Percentiles rank a stretch among this genome's conserved stretches.
Evolutionary conservation across 352 stramenopile species (phyloP).

Genomic region (Phytophthora cactorum): DNA sequence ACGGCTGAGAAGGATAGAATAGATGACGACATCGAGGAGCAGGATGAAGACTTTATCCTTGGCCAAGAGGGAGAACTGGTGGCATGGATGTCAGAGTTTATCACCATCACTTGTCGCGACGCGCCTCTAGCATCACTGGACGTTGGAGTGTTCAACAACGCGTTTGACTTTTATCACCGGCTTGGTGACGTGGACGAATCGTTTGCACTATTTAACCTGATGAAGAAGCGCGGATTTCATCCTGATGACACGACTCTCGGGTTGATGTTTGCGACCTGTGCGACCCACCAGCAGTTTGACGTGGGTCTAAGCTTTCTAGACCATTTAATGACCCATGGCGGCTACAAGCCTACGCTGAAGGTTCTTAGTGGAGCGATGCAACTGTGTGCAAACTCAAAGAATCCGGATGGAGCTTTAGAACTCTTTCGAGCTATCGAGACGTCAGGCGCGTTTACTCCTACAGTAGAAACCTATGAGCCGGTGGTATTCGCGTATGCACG

Average conservation of each 20-base stretch:
- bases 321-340: conserved; percentile 52
- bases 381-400: conserved; percentile 52
- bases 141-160: conserved; percentile 66
- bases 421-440: conserved; percentile 57
- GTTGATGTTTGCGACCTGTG: conserved; percentile 66
- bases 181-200: conserved; percentile 51
- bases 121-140: conserved; percentile 44
- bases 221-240: conserved; percentile 51
- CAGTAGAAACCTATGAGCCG: conserved; percentile 47
- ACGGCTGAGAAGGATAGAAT: background rate
- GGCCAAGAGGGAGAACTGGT: conserved; percentile 28
- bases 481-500: conserved; percentile 62
- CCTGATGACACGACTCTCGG: conserved; percentile 57
- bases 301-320: conserved; percentile 70
- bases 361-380: conserved; percentile 62
- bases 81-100: conserved; percentile 39
- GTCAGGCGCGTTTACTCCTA: conserved; percentile 42
- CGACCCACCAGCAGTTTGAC: conserved; percentile 46
- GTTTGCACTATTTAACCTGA: conserved; percentile 68
- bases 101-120: conserved; percentile 56
- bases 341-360: conserved; percentile 50
- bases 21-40: conserved; percentile 1
- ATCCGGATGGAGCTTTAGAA: conserved; percentile 53
- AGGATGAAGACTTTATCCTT: conserved; percentile 26
- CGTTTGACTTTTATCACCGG: conserved; percentile 66